Evolutionary conservation across 805 yeast genomes (phyloP).

Genomic region (Cyberlindnera nakhonratchasimensis): DNA sequence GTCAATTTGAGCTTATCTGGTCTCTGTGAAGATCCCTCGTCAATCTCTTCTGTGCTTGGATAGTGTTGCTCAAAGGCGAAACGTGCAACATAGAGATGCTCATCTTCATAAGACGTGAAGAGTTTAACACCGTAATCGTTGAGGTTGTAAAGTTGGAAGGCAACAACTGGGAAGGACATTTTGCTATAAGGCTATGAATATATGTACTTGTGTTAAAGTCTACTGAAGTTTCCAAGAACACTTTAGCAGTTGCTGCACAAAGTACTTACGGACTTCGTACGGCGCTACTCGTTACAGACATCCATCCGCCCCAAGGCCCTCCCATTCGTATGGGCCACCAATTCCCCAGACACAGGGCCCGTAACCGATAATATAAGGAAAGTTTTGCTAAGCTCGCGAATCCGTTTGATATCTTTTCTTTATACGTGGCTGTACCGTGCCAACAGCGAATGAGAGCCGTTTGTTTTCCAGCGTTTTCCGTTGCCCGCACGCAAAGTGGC

Average conservation of each 20-base stretch:
- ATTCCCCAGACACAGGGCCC: no score
- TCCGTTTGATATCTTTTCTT: conserved; percentile 4
- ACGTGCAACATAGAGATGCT: conserved; percentile 21
- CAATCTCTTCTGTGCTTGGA: conserved; percentile 14
- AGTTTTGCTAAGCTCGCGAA: conserved; percentile 7
- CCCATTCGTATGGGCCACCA: no score
- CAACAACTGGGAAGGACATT: conserved; percentile 21
- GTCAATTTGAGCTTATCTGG: conserved; percentile 17
- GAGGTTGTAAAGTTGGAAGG: conserved; percentile 24
- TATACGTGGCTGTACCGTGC: conserved; percentile 20
- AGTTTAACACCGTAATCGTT: conserved; percentile 27
- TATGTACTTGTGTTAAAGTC: no score
- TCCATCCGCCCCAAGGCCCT: no score
- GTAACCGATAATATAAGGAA: conserved; percentile 1
- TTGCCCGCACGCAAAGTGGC: conserved; percentile 18
- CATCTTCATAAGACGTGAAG: conserved; percentile 20
- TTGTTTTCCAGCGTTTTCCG: conserved; percentile 13
- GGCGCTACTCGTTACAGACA: no score
- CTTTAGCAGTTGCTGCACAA: no score
- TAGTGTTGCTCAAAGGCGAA: conserved; percentile 20
- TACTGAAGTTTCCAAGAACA: no score
- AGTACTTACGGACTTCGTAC: no score
- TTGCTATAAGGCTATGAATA: not conserved
- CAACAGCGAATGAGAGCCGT: conserved; percentile 28
- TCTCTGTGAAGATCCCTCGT: conserved; percentile 26